Evolutionary conservation across 2,329 filamentous ascomycete species (phyloP), one percentile per base, ranked within the genome.

Genomic region (Alternaria rosae): DNA sequence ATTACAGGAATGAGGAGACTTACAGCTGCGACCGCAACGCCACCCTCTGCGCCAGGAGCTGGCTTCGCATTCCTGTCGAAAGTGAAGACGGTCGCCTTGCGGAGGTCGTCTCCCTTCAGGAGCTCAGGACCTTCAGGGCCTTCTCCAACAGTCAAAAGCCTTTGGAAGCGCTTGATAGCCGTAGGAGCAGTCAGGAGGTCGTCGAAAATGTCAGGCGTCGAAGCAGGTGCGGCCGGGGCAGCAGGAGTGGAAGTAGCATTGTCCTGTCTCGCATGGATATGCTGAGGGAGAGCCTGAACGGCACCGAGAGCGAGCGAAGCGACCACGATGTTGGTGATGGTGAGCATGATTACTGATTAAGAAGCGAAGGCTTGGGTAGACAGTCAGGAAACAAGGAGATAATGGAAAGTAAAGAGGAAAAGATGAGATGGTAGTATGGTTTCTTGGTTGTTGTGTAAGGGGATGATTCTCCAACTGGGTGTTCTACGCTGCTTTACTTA

Each of bases 21-120:
- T 58, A 73, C 68, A n/a, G 74, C 75, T 51, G 71, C 51, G 43
- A 73, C 72, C n/a, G 66, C 65, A 15, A 65, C 68, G 15, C 72
- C 74, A 45, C 74, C 90, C 77, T 91, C 91, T 66, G 85, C 89
- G 54, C 86, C 81, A 13, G 78, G 38, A 10, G 76, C 62, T 11
- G 82, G 79, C 15, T 64, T 61, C 17, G 82, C 81, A 62, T 78
- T 72, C 65, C 78, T 72, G 65, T 87, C 77, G 69, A 85, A 84
- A 75, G 85, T 85, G 85, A 92, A 93, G 75, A 89, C 91, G 80
- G 91, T 87, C 72, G 70, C 45, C 12, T 72, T 68, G 48, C 68
- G 70, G 26, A 82, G 66, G 5, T 68, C 72, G 3, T 77, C 72
- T 12, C 64, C 71, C 6, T 70, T 66, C 44, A 80, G 70, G 9